Evolutionary conservation across 23 red algal genomes (phyloP).

Genomic region (Chondrus crispus): DNA sequence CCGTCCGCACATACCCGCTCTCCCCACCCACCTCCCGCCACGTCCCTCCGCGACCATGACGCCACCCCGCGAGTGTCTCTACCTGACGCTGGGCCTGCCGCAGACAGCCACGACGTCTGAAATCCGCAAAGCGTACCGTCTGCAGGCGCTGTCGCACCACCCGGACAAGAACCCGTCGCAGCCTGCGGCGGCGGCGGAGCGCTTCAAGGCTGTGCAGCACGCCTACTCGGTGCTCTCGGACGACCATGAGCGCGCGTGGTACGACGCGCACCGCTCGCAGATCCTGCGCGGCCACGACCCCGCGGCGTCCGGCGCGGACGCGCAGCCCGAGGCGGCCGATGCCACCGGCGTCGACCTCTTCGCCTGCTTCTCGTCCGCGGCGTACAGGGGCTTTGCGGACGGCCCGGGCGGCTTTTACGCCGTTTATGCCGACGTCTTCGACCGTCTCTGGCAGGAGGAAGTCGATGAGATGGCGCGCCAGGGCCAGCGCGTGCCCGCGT

Average conservation of each 20-base stretch:
- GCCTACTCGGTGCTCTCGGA: conserved; percentile 95
- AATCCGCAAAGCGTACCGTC: conserved; percentile 85
- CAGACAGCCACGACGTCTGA: conserved; percentile 75
- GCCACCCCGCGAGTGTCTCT: conserved; percentile 50
- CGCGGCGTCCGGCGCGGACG: conserved; percentile 2
- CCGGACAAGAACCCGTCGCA: conserved; percentile 92
- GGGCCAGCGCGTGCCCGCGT: neutral
- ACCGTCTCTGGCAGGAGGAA: conserved; percentile 70
- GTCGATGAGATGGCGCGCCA: conserved; percentile 15
- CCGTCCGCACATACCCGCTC: no score
- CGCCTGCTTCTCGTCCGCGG: conserved; percentile 63
- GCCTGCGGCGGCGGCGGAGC: conserved; percentile 59
- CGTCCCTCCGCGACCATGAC: neutral
- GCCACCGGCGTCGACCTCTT: conserved; percentile 79
- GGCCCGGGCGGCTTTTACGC: conserved; percentile 58
- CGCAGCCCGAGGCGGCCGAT: neutral
- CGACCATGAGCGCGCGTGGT: conserved; percentile 94
- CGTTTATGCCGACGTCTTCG: conserved; percentile 77
- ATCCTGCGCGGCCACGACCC: conserved; percentile 86
- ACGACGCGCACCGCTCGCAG: conserved; percentile 88
- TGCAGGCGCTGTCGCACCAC: conserved; percentile 63
- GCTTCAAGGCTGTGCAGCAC: conserved; percentile 81
- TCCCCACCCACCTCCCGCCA: neutral
- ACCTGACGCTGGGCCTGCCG: conserved; percentile 73
- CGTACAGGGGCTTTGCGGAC: conserved; percentile 73